Percentiles rank a stretch among this genome's conserved stretches.
phyloP scores from a whole-genome alignment of 495 filamentous ascomycete genomes.

The Aspergillus wentii region DNA sequence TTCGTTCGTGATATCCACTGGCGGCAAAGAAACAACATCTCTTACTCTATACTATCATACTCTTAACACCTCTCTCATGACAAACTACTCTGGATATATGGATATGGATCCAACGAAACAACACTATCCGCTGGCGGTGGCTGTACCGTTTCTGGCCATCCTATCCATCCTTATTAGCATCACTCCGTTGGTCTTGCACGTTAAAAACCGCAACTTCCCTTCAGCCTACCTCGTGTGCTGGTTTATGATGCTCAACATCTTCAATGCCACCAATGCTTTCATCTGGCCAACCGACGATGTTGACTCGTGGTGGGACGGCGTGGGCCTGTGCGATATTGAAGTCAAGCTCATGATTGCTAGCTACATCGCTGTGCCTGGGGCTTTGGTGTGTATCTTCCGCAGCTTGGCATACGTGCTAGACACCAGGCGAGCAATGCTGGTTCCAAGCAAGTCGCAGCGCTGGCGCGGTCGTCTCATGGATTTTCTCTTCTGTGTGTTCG shows the following conservation, averaged over 20 bases:
- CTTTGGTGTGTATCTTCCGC: constrained; percentile 65
- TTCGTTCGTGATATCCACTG: too few species aligned
- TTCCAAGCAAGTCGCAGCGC: constrained; percentile 47
- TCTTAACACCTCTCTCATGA: too few species aligned
- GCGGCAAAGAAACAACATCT: too few species aligned
- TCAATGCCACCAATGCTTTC: constrained; percentile 70
- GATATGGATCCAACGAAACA: too few species aligned
- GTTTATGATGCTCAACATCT: constrained; percentile 59
- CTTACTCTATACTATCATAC: too few species aligned
- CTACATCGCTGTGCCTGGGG: constrained; percentile 59
- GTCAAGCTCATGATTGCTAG: constrained; percentile 61
- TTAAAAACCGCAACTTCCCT: constrained; percentile 39
- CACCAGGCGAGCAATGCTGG: constrained; percentile 53
- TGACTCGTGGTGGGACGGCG: constrained; percentile 64
- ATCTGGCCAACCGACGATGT: constrained; percentile 77
- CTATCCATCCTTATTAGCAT: constrained; percentile 52
- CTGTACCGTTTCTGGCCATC: constrained; percentile 48
- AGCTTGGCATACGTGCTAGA: constrained; percentile 65
- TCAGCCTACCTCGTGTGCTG: constrained; percentile 58
- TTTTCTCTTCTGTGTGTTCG: constrained; percentile 60
- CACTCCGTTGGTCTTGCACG: constrained; percentile 32
- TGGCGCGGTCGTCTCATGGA: constrained; percentile 53
- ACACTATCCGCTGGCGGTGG: constrained; percentile 31
- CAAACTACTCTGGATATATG: too few species aligned
- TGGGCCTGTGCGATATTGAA: constrained; percentile 78